Percentiles rank a stretch among this genome's conserved stretches.
These are phyloP conservation scores for Exserohilum rostratum DNA, from an alignment of 2,329 filamentous ascomycete species.

Conservation along the genomic window DNA sequence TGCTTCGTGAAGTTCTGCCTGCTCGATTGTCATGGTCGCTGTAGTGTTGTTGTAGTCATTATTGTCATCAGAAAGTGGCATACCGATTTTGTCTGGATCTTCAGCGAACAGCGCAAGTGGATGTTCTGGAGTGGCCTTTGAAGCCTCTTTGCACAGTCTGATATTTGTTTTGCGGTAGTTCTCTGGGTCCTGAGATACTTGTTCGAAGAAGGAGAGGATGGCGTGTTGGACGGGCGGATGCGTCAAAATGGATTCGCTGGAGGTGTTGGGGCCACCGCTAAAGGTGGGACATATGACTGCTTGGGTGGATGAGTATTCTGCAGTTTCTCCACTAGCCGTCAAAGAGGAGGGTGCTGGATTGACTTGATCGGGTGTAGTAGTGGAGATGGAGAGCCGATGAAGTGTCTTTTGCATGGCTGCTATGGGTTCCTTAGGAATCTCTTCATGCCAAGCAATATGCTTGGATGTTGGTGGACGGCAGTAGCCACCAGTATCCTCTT, in stretches of 20 bases:
- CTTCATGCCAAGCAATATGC: conserved; percentile 23
- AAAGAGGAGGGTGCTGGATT: neutral
- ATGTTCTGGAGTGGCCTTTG: conserved; percentile 23
- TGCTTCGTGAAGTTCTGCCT: conserved; percentile 24
- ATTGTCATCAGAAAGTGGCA: too few relatives aligned
- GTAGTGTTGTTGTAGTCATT: neutral
- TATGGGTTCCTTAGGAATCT: conserved; percentile 1
- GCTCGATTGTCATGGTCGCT: conserved; percentile 23
- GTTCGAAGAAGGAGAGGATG: conserved; percentile 67
- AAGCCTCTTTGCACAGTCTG: conserved; percentile 10
- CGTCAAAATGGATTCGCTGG: conserved; percentile 67
- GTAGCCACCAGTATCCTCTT: neutral
- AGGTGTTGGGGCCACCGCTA: conserved; percentile 66
- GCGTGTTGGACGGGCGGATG: conserved; percentile 56
- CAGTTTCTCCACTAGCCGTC: neutral
- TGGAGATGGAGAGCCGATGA: conserved; percentile 10
- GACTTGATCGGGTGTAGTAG: neutral
- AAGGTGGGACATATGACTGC: conserved; percentile 57
- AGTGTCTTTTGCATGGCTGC: conserved; percentile 14
- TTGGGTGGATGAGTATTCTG: conserved; percentile 17
- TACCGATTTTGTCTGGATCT: conserved; percentile 3
- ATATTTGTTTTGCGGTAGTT: conserved; percentile 40
- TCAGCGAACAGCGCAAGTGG: conserved; percentile 21
- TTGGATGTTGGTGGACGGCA: neutral
- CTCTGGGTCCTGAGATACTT: conserved; percentile 57